Evolutionary conservation across 768 basidiomycete genomes (phyloP).

Genomic region (Suillus bovinus): DNA sequence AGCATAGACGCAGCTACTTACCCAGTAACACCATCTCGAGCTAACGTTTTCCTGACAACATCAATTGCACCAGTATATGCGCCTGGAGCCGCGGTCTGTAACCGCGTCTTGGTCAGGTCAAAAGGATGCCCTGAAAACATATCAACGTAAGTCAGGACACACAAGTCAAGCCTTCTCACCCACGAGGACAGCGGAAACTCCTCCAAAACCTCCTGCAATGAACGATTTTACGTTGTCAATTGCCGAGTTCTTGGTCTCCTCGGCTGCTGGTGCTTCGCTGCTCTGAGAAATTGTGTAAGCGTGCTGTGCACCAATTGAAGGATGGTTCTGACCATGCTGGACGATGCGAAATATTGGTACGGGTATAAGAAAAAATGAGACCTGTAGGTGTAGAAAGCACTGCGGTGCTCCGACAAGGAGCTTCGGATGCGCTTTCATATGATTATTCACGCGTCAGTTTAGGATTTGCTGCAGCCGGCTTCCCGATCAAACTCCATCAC

Average conservation of each 20-base stretch:
- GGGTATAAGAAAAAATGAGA: slow-evolving; percentile 9
- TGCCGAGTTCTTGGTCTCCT: slow-evolving; percentile 29
- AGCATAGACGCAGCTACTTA: slow-evolving; percentile 32
- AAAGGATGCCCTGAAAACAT: slow-evolving; percentile 83
- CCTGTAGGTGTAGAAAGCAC: background rate
- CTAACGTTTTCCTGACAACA: slow-evolving; percentile 88
- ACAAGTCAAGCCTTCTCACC: slow-evolving; percentile 49
- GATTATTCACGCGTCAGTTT: slow-evolving; percentile 19
- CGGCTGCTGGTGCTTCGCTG: slow-evolving; percentile 22
- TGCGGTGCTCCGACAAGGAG: slow-evolving; percentile 14
- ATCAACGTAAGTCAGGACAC: slow-evolving; percentile 11
- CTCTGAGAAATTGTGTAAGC: slow-evolving; percentile 23
- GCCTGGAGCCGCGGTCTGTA: slow-evolving; percentile 91
- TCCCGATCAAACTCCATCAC: slow-evolving; percentile 15
- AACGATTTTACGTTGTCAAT: slow-evolving; percentile 73
- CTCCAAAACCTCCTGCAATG: slow-evolving; percentile 92
- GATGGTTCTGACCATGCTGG: slow-evolving; percentile 27
- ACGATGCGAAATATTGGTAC: slow-evolving; percentile 9
- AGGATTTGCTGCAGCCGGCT: slow-evolving; percentile 1
- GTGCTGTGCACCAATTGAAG: background rate
- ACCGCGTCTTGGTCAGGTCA: slow-evolving; percentile 92
- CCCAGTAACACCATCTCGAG: slow-evolving; percentile 91
- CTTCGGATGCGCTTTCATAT: slow-evolving; percentile 23
- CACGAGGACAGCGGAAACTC: slow-evolving; percentile 83
- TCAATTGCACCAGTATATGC: slow-evolving; percentile 91